Percentiles rank a stretch among this genome's conserved stretches.
phyloP scores from a whole-genome alignment of 2,329 filamentous ascomycete genomes.

The Pyrenochaeta sp. region DNA sequence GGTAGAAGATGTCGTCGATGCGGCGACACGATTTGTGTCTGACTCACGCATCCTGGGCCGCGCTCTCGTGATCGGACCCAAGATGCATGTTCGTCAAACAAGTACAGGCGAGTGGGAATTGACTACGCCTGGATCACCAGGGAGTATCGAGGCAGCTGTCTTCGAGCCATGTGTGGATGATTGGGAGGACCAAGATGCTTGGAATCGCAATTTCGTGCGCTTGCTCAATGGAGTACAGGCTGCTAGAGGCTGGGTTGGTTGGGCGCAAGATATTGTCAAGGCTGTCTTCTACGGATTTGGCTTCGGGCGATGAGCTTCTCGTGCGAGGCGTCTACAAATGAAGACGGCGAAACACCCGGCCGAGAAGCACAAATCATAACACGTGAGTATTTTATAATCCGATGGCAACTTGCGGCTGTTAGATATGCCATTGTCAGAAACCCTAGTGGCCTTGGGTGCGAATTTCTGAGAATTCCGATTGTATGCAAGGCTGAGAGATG shows the following conservation, averaged over 20 bases:
- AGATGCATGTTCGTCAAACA: constrained; percentile 57
- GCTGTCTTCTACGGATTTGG: constrained; percentile 37
- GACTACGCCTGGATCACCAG: constrained; percentile 32
- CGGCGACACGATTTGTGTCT: constrained; percentile 68
- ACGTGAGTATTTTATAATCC: too few species aligned
- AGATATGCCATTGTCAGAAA: neutral
- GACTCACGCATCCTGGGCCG: constrained; percentile 66
- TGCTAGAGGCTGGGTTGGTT: constrained; percentile 64
- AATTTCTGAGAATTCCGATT: neutral
- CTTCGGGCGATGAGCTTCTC: constrained; percentile 12
- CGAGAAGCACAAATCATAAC: too few species aligned
- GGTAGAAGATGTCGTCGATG: constrained; percentile 69
- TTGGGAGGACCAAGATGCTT: constrained; percentile 64
- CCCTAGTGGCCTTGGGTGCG: neutral
- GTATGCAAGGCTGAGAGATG: neutral
- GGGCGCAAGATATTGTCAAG: constrained; percentile 52
- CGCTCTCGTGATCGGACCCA: constrained; percentile 66
- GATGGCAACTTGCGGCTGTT: neutral
- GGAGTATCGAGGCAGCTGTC: constrained; percentile 55
- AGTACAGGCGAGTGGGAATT: constrained; percentile 45
- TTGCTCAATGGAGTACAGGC: constrained; percentile 62
- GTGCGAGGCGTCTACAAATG: too few species aligned
- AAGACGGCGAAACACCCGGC: too few species aligned
- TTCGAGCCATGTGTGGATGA: constrained; percentile 71
- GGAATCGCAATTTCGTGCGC: constrained; percentile 62